phyloP scores from a whole-genome alignment of 2,329 filamentous ascomycete genomes.

The Cladophialophora bantiana region DNA sequence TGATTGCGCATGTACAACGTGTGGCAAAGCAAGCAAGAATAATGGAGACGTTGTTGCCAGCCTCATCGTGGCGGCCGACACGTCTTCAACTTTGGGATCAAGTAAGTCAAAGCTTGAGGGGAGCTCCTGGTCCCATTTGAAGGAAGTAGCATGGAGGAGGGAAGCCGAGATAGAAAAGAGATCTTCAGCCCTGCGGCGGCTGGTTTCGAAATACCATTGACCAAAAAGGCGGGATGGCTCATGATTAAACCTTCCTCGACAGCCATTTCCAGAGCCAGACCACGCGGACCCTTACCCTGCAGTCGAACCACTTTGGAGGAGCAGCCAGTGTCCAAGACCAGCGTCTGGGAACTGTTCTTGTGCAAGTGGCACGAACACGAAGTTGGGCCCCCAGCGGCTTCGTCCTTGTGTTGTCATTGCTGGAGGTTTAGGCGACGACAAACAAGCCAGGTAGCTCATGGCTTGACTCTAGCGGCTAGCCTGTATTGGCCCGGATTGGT shows the following conservation, averaged over 20 bases:
- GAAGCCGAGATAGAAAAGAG: not conserved
- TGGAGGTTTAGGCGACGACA: constrained; percentile 10
- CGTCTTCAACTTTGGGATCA: not conserved
- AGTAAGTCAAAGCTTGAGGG: constrained; percentile 3
- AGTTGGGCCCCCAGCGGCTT: constrained; percentile 8
- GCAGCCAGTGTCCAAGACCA: constrained; percentile 3
- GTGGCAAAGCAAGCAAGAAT: constrained; percentile 11
- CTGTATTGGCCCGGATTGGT: constrained; percentile 7
- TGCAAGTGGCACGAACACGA: constrained; percentile 11
- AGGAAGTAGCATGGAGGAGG: not conserved
- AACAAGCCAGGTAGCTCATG: constrained; percentile 7
- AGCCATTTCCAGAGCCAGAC: not conserved
- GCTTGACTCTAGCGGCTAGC: constrained; percentile 9
- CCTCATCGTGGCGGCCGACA: constrained; percentile 8
- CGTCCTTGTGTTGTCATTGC: not conserved
- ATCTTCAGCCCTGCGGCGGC: constrained; percentile 18
- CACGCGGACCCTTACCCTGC: not conserved
- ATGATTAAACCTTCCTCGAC: not conserved
- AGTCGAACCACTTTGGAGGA: not conserved
- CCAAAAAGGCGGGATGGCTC: not conserved
- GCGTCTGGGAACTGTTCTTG: constrained; percentile 3
- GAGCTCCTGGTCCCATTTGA: not conserved
- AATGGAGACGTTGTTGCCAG: constrained; percentile 3
- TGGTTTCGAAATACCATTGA: constrained; percentile 9
- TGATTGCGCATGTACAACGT: constrained; percentile 6